Conservation (phyloP, 2,329 filamentous ascomycete genomes). For the Cordyceps cateniannulata region DNA sequence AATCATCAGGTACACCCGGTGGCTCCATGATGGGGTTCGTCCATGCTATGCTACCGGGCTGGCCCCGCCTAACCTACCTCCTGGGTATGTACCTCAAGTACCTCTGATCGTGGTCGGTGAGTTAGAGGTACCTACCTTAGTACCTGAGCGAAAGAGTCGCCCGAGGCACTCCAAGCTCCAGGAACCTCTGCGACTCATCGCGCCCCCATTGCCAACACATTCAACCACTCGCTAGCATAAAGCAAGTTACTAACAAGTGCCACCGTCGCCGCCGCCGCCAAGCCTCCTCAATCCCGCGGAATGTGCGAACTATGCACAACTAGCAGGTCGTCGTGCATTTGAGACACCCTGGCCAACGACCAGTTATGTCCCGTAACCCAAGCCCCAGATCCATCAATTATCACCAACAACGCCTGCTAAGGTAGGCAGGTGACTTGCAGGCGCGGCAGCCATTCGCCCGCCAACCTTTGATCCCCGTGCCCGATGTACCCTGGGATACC, state of each 20-base stretch:
- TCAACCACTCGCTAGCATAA: background rate
- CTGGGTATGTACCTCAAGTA: background rate
- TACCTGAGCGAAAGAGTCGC: background rate
- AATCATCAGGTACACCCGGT: background rate
- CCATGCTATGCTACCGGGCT: background rate
- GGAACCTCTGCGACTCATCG: conserved; percentile 3
- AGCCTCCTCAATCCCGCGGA: background rate
- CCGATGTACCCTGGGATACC: too few species aligned
- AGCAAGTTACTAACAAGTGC: background rate
- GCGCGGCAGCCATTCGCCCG: background rate
- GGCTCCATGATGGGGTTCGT: background rate
- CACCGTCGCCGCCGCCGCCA: too few species aligned
- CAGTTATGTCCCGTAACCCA: background rate
- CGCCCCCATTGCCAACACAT: background rate
- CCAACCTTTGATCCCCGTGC: too few species aligned
- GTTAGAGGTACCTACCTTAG: too few species aligned
- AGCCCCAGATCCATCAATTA: background rate
- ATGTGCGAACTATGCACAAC: background rate
- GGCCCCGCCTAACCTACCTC: too few species aligned
- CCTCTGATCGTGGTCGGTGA: background rate
- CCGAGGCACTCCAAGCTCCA: background rate
- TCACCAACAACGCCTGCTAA: background rate
- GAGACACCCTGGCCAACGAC: background rate
- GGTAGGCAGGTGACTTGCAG: background rate
- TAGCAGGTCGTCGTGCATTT: background rate